Evolutionary conservation across 495 filamentous ascomycete genomes (phyloP).

Genomic region (Bacidia rubella): DNA sequence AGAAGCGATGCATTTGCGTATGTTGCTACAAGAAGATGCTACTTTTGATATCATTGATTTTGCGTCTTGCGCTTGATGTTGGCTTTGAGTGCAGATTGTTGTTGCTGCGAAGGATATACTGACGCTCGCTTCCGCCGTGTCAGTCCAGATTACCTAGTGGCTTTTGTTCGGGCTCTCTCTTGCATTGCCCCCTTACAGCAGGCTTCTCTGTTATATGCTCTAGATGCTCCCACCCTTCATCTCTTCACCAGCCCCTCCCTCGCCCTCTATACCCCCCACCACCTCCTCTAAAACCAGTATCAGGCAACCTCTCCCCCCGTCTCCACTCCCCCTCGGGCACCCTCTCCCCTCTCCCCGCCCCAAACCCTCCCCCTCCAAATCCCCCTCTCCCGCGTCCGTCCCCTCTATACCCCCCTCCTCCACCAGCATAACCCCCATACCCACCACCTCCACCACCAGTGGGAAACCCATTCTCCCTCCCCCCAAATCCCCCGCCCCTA

Average conservation of each 20-base stretch:
- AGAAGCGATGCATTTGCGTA: background rate
- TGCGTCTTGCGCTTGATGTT: too few relatives aligned
- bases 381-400: background rate
- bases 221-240: background rate
- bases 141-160: too few relatives aligned
- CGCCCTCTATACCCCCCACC: slow-evolving; percentile 44
- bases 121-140: too few relatives aligned
- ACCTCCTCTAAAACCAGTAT: slow-evolving; percentile 15
- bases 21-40: background rate
- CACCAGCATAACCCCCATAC: background rate
- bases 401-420: background rate
- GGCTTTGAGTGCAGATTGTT: too few relatives aligned
- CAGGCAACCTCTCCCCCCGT: slow-evolving; percentile 21
- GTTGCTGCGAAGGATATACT: too few relatives aligned
- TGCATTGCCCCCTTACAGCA: too few relatives aligned
- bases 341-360: slow-evolving; percentile 44
- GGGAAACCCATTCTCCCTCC: slow-evolving; percentile 41
- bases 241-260: slow-evolving; percentile 26
- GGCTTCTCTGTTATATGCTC: too few relatives aligned
- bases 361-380: slow-evolving; percentile 18
- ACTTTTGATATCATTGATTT: background rate
- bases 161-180: too few relatives aligned
- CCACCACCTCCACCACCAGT: background rate
- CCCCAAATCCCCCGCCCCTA: slow-evolving; percentile 45
- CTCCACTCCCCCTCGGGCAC: slow-evolving; percentile 31